Base-by-base conservation (phyloP, 345 rosid genomes). In the Salix purpurea region DNA sequence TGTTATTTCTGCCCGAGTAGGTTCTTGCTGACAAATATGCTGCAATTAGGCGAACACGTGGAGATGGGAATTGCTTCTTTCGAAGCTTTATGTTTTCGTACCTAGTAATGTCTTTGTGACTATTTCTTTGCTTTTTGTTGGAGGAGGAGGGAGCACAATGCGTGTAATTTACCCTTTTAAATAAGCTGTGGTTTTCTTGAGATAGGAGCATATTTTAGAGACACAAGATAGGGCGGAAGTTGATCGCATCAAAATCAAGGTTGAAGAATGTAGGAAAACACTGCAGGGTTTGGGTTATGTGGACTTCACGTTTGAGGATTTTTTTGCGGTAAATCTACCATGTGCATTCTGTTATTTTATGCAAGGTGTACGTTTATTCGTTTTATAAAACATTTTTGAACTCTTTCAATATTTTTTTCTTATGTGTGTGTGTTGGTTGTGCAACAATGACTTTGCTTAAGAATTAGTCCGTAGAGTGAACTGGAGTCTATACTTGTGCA, bases 11-110 rank as follows among this genome's bases (percentile, higher is more conserved):
- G 56, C 77, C 58, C 58, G 15, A 80, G 78, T 80, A 96, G 99
- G 79, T 89, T 67, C 97, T 96, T 69, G 87, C 71, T 37, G 90
- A 84, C 70, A 91, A 86, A 75, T 92, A 91, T 85, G 87, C 67
- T 69, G 92, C 89, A 76, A 94, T 96, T 73, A 84, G 99, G 84
- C 84, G 99, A 83, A 90, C 99, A 24, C 87, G 96, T 34, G 99
- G 99, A 7, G 99, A 96, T 88, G 99, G 99, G 56, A 96, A 96
- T 76, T 96, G 99, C 88, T 96, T 96, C 82, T 96, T 96, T 80
- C 91, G 97, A 19, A 86, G 98, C 81, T 94, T 96, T 80, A 94
- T 94, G 99, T 94, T 94, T 79, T 85, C 98, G 1, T 96, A 96
- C 85, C 98, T 96, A 76, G 98, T 94, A 40, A 92, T 76, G 92